Percentiles rank a stretch among this genome's conserved stretches.
phyloP scores from a whole-genome alignment of 1,139 yeast species.

The Blastobotrys persicus region DNA sequence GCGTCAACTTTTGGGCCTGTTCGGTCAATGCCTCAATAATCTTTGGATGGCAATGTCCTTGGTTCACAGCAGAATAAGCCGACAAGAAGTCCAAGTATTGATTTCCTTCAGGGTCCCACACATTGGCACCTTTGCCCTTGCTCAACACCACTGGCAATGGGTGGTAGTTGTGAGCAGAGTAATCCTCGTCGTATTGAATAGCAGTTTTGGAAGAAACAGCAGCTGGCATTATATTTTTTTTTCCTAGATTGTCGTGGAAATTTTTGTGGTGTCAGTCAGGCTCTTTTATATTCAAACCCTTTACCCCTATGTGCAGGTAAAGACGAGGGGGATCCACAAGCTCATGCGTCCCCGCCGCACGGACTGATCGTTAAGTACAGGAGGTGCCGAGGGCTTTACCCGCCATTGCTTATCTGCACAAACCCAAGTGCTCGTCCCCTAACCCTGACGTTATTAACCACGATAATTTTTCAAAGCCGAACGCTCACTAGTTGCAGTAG shows the following conservation, averaged over 20 bases:
- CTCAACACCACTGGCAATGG: conserved; percentile 94
- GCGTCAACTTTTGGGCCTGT: conserved; percentile 80
- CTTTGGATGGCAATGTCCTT: conserved; percentile 97
- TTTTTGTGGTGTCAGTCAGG: conserved; percentile 3
- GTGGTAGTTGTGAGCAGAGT: conserved; percentile 96
- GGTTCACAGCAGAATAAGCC: conserved; percentile 96
- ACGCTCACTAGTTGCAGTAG: too few species aligned
- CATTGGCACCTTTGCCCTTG: conserved; percentile 85
- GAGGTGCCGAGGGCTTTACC: not conserved
- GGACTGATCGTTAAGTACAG: not conserved
- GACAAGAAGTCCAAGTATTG: conserved; percentile 72
- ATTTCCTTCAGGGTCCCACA: conserved; percentile 95
- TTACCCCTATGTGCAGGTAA: conserved; percentile 3
- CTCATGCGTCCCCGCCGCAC: not conserved
- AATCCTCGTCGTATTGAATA: conserved; percentile 65
- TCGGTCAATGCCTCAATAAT: conserved; percentile 81
- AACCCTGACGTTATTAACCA: too few species aligned
- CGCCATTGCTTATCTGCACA: not conserved
- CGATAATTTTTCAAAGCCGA: too few species aligned
- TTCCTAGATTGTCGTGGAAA: conserved; percentile 6
- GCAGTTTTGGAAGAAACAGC: conserved; percentile 58
- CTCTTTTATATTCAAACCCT: not conserved
- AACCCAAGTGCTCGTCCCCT: not conserved
- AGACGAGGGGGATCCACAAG: not conserved
- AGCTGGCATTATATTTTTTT: conserved; percentile 11